phyloP scores from a whole-genome alignment of 78 protist species.

The Speleostelium caveatum region DNA sequence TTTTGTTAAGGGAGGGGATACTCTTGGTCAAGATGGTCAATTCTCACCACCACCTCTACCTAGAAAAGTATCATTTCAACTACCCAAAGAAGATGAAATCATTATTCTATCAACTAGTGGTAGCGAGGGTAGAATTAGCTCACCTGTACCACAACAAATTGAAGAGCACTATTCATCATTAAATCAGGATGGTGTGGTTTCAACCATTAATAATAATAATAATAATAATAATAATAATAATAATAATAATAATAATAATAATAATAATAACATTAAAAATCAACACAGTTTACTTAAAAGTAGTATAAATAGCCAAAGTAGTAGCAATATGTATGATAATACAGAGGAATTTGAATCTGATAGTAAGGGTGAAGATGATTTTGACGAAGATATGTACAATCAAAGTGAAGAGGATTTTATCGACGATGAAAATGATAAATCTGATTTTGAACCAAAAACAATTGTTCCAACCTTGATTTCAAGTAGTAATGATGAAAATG shows the following conservation, averaged over 20 bases:
- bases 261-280: no score
- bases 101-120: slow-evolving; percentile 31
- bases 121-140: not conserved
- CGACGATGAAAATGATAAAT: not conserved
- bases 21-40: not conserved
- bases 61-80: slow-evolving; percentile 52
- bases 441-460: not conserved
- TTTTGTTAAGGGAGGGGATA: not conserved
- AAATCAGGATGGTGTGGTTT: no score
- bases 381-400: not conserved
- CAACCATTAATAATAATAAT: no score
- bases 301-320: no score
- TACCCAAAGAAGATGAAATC: slow-evolving; percentile 40
- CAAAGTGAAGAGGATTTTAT: not conserved
- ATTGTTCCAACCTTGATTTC: not conserved
- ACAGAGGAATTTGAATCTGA: not conserved
- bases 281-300: not conserved
- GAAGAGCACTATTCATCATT: no score
- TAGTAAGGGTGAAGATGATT: not conserved
- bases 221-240: no score
- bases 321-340: not conserved
- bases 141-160: not conserved
- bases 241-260: no score
- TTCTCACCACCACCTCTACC: slow-evolving; percentile 29
- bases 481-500: not conserved